These are phyloP conservation scores for Przewalskia tangutica DNA, from an alignment of 257 asterid species.

Conservation along the genomic window DNA sequence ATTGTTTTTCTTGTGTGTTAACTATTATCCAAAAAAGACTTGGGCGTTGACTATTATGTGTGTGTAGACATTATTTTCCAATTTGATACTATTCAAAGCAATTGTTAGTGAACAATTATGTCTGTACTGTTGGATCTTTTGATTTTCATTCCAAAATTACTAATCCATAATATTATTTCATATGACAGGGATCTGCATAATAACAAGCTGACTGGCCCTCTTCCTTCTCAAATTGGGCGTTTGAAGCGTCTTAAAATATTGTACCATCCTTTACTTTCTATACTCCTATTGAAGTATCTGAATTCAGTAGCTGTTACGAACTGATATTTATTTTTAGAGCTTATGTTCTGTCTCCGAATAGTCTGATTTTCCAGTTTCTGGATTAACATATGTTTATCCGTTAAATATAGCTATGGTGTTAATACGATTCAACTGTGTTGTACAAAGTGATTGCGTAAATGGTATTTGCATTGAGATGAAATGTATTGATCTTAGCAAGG, in stretches of 20 bases:
- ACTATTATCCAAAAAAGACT: neutral
- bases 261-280: conserved; percentile 30
- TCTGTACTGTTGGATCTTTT: neutral
- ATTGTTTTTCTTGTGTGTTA: neutral
- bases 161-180: neutral
- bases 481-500: neutral
- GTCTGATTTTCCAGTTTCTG: neutral
- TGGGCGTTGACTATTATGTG: neutral
- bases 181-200: conserved; percentile 88
- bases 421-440: neutral
- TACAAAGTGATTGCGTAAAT: neutral
- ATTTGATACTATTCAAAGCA: neutral
- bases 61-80: neutral
- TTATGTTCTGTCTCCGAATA: neutral
- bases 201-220: conserved; percentile 94
- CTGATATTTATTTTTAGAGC: neutral
- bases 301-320: neutral
- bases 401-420: neutral
- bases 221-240: conserved; percentile 91
- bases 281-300: neutral
- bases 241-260: conserved; percentile 93
- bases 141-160: neutral
- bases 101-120: neutral
- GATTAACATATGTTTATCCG: neutral
- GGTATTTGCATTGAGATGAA: neutral